phyloP scores from a whole-genome alignment of 202 grass and related monocot species.

The Eragrostis tef region DNA sequence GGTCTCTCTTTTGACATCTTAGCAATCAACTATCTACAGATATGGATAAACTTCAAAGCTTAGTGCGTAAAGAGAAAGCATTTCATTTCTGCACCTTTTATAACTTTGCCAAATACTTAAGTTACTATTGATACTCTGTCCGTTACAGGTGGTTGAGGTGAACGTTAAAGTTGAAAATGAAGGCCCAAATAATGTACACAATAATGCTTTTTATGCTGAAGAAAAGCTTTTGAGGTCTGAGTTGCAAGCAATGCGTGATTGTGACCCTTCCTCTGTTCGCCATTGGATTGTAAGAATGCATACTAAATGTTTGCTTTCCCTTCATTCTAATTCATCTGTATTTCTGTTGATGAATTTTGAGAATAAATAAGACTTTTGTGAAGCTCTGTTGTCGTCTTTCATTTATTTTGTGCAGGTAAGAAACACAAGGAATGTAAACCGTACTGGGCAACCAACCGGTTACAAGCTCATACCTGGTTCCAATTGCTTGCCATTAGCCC shows the following conservation, averaged over 20 bases:
- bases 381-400: too few relatives aligned
- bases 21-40: not conserved
- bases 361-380: too few relatives aligned
- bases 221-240: slow-evolving; percentile 87
- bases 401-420: slow-evolving; percentile 59
- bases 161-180: slow-evolving; percentile 88
- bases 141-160: slow-evolving; percentile 82
- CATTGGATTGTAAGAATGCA: slow-evolving; percentile 87
- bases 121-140: too few relatives aligned
- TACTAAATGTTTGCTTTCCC: too few relatives aligned
- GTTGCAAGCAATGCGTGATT: slow-evolving; percentile 95
- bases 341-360: too few relatives aligned
- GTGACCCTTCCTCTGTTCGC: slow-evolving; percentile 77
- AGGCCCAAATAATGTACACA: slow-evolving; percentile 86
- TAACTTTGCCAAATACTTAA: too few relatives aligned
- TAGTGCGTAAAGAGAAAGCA: too few relatives aligned
- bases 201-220: slow-evolving; percentile 96
- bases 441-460: slow-evolving; percentile 96
- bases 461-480: slow-evolving; percentile 92
- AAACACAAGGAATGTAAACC: slow-evolving; percentile 89
- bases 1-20: not conserved
- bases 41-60: too few relatives aligned
- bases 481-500: slow-evolving; percentile 81
- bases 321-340: too few relatives aligned
- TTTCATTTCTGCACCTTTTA: too few relatives aligned